phyloP scores from a whole-genome alignment of 2,329 filamentous ascomycete species.

The Grosmannia huntii region DNA sequence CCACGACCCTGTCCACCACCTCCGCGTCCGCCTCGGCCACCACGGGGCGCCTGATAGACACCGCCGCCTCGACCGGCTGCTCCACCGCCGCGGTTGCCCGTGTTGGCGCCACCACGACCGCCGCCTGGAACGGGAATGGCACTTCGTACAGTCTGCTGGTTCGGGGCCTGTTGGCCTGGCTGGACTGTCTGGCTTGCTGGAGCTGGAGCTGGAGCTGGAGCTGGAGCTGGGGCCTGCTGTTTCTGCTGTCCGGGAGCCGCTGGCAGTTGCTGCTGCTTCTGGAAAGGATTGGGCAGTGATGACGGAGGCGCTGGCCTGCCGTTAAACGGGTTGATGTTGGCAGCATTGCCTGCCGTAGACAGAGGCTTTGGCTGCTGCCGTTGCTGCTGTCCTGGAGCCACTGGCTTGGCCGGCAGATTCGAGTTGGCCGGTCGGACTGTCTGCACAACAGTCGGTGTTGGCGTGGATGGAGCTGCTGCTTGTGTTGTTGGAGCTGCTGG shows the following conservation, averaged over 20 bases:
- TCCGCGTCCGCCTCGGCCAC: constrained; percentile 14
- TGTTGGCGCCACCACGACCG: constrained; percentile 11
- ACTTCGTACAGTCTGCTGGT: constrained; percentile 7
- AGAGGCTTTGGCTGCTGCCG: neutral
- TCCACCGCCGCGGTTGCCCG: constrained; percentile 7
- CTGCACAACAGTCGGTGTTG: neutral
- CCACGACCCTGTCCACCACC: constrained; percentile 12
- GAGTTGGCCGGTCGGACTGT: neutral
- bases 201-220: too few species aligned
- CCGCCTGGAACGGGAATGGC: constrained; percentile 13
- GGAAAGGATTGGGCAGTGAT: constrained; percentile 11
- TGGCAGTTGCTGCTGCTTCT: too few species aligned
- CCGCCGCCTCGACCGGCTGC: constrained; percentile 13
- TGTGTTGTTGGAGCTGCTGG: neutral
- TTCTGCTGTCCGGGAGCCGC: too few species aligned
- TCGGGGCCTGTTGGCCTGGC: neutral
- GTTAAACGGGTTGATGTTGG: constrained; percentile 7
- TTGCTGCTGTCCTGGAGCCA: neutral
- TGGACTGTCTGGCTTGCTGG: too few species aligned
- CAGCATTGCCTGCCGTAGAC: neutral
- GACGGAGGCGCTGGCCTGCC: neutral
- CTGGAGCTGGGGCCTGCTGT: too few species aligned
- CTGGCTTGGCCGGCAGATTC: constrained; percentile 7
- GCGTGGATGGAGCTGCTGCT: neutral
- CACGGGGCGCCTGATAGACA: constrained; percentile 16